phyloP scores from a whole-genome alignment of 1,139 yeast genomes.

The Debaryomyces psychrophilus region DNA sequence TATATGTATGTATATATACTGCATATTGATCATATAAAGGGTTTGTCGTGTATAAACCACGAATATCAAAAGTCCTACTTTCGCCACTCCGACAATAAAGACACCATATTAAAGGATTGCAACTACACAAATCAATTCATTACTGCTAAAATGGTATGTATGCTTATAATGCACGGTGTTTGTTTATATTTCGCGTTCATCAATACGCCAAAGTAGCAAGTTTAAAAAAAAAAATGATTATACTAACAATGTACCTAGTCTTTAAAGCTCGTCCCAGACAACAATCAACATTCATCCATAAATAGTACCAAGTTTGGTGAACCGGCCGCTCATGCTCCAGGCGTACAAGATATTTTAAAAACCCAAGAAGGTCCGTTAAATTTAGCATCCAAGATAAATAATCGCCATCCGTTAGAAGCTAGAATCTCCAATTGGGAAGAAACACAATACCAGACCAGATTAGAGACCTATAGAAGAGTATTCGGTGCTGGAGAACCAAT shows the following conservation, averaged over 20 bases:
- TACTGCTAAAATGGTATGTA: neutral
- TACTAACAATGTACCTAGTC: conserved; percentile 34
- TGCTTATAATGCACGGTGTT: neutral
- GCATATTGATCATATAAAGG: neutral
- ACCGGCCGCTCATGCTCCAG: conserved; percentile 63
- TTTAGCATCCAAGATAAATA: conserved; percentile 70
- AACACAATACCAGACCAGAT: conserved; percentile 66
- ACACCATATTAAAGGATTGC: neutral
- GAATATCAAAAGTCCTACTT: neutral
- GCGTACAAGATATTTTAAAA: conserved; percentile 59
- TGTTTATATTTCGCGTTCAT: neutral
- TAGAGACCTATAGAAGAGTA: conserved; percentile 79
- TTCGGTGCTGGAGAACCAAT: conserved; percentile 96
- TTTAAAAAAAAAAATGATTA: neutral
- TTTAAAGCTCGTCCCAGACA: conserved; percentile 54
- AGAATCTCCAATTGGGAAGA: conserved; percentile 80
- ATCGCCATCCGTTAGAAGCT: conserved; percentile 84
- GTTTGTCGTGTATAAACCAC: neutral
- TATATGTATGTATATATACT: neutral
- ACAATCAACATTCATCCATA: conserved; percentile 42
- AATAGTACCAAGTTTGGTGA: conserved; percentile 54
- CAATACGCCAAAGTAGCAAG: neutral
- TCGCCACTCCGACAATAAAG: conserved; percentile 8
- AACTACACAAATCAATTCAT: neutral
- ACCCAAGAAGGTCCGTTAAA: conserved; percentile 61